Conservation (phyloP, 1,284 basidiomycete genomes). For the Trichosporon coremiiforme region DNA sequence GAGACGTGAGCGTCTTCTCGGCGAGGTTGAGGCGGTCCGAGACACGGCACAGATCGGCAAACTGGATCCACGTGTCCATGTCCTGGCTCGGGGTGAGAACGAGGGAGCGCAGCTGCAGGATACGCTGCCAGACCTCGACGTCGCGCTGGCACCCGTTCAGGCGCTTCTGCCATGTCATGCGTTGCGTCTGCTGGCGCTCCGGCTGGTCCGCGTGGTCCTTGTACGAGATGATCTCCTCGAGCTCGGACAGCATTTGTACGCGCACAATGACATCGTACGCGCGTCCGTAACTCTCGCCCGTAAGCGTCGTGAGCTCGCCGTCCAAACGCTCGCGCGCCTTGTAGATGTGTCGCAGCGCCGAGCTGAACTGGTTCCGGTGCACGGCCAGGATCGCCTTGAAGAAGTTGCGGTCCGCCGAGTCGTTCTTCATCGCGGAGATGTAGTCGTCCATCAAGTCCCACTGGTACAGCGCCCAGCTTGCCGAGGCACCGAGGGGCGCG, state of each 20-base stretch:
- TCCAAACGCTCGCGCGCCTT: conserved; percentile 94
- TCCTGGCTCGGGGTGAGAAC: conserved; percentile 93
- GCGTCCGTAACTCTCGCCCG: conserved; percentile 93
- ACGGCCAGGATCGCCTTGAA: conserved; percentile 94
- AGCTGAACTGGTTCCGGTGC: conserved; percentile 92
- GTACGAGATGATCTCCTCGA: conserved; percentile 97
- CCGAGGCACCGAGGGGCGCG: conserved; percentile 94
- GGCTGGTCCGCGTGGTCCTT: conserved; percentile 94
- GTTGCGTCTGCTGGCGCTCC: conserved; percentile 80
- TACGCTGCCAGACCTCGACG: conserved; percentile 98
- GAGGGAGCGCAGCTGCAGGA: conserved; percentile 91
- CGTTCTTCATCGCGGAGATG: conserved; percentile 88
- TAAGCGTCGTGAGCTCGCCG: conserved; percentile 86
- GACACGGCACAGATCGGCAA: conserved; percentile 84
- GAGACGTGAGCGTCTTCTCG: conserved; percentile 94
- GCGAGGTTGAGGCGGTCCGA: conserved; percentile 84
- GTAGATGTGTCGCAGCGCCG: conserved; percentile 86
- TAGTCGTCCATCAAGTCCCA: conserved; percentile 99
- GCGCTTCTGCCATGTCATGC: conserved; percentile 91
- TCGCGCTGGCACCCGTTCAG: conserved; percentile 96
- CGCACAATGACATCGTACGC: conserved; percentile 96
- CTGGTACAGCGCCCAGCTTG: conserved; percentile 93
- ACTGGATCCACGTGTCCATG: conserved; percentile 96
- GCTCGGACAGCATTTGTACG: conserved; percentile 96
- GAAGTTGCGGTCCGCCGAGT: conserved; percentile 93